Evolutionary conservation across 2,329 filamentous ascomycete species (phyloP).

Genomic region (Akanthomyces lecanii): DNA sequence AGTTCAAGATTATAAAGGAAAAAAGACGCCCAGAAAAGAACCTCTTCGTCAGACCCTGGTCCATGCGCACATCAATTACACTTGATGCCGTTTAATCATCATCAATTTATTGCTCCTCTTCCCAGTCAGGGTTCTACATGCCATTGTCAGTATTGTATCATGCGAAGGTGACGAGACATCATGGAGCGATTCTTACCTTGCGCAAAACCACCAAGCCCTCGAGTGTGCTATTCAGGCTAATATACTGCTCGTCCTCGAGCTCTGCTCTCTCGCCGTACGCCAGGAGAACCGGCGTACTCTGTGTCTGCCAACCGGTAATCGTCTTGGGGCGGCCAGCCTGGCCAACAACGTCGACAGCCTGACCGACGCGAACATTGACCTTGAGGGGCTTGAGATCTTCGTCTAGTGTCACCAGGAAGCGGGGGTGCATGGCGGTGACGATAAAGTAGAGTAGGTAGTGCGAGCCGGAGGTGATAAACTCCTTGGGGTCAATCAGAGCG

Average conservation of each 20-base stretch:
- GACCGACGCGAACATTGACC: conserved; percentile 94
- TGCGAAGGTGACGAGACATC: background rate
- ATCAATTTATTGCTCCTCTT: conserved; percentile 32
- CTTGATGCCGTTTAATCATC: background rate
- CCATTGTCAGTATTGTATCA: no score
- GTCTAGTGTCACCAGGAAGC: conserved; percentile 93
- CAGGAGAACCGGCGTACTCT: conserved; percentile 94
- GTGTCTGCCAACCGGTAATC: conserved; percentile 98
- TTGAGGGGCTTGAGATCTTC: conserved; percentile 91
- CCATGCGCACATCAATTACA: background rate
- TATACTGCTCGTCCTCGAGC: conserved; percentile 95
- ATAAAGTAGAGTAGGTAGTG: conserved; percentile 98
- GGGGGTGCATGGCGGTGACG: conserved; percentile 92
- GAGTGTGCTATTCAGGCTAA: conserved; percentile 82
- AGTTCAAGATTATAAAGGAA: background rate
- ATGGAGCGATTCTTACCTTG: conserved; percentile 63
- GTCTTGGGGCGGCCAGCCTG: conserved; percentile 97
- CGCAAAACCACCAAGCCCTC: conserved; percentile 94
- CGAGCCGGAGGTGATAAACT: conserved; percentile 61
- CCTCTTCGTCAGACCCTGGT: background rate
- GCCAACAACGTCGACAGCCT: conserved; percentile 96
- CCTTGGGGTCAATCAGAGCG: conserved; percentile 92
- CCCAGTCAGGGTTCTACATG: conserved; percentile 37
- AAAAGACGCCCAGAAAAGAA: background rate
- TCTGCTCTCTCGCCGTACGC: conserved; percentile 95